Evolutionary conservation across 768 basidiomycete species (phyloP), one percentile per base, ranked within the genome.

Genomic region (Pholiota microspora): DNA sequence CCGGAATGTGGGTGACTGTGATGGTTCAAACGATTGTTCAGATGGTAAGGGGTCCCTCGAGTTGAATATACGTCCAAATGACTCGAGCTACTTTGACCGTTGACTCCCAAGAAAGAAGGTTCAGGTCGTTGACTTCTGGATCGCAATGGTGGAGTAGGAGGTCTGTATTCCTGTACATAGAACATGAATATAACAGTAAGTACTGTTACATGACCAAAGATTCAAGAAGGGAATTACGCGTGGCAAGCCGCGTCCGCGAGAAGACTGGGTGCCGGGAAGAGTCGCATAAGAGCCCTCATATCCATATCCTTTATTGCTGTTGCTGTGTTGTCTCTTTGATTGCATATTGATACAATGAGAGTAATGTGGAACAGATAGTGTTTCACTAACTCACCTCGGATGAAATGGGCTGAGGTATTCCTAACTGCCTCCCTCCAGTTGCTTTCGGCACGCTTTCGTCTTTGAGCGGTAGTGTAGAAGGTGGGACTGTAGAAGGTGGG

Each of bases 91-190:
- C 24, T 40, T 42, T 28, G 38, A 16, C 15, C 16, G n/a, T 8
- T 50, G 7, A 28, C 12, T 27, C 35, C 36, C 15, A 25, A 12
- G 16, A 16, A 34, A 18, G 28, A 48, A 34, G 12, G 3, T 23
- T 48, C 46, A 10, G 46, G 34, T 35, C 51, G 51, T 62, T 70
- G 72, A 60, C 71, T 72, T 42, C 70, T 68, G 27, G 69, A 65
- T 16, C 73, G 75, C 23, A 82, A 66, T 24, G 82, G 82, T 2
- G 82, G 82, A 1, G 82, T 84, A 4, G 82, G 82, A 40, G 82
- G 81, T n/a, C 82, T 76, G 64, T 81, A 84, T 29, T 72, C 66
- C 82, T 82, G 51, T 3, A 46, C 13, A 62, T 21, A 23, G 27
- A 35, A 28, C 36, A n/a, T 3, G 10, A 7, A 13, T 9, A 15